Percentiles rank a stretch among this genome's conserved stretches.
Evolutionary conservation across 257 asterid species (phyloP).

Genomic region (Solanum sitiens): DNA sequence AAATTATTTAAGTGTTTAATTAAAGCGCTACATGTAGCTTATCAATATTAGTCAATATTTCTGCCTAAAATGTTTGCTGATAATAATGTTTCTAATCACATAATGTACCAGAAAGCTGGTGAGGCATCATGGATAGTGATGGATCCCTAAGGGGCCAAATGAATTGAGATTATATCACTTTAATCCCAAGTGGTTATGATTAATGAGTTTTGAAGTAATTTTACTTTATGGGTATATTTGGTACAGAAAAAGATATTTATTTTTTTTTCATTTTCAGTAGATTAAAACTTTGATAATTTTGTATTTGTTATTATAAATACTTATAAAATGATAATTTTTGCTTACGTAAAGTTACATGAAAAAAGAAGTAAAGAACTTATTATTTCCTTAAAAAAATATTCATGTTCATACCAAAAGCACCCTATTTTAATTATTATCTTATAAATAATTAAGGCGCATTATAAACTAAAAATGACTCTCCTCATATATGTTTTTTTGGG

Average conservation of each 20-base stretch:
- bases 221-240: background rate
- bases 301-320: too few species aligned
- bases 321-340: background rate
- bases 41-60: background rate
- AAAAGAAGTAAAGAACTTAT: background rate
- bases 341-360: background rate
- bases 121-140: background rate
- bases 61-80: background rate
- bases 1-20: background rate
- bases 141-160: background rate
- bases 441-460: background rate
- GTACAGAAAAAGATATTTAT: too few species aligned
- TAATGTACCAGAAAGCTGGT: background rate
- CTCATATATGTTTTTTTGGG: background rate
- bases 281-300: background rate
- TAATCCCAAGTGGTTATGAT: background rate
- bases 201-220: background rate
- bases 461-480: background rate
- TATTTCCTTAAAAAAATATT: background rate
- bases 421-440: background rate
- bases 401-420: background rate
- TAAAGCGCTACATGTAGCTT: background rate
- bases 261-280: background rate
- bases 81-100: background rate
- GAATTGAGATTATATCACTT: background rate